These are phyloP conservation scores for Mycena vitilis DNA, from an alignment of 768 basidiomycete genomes.

Conservation along the genomic window DNA sequence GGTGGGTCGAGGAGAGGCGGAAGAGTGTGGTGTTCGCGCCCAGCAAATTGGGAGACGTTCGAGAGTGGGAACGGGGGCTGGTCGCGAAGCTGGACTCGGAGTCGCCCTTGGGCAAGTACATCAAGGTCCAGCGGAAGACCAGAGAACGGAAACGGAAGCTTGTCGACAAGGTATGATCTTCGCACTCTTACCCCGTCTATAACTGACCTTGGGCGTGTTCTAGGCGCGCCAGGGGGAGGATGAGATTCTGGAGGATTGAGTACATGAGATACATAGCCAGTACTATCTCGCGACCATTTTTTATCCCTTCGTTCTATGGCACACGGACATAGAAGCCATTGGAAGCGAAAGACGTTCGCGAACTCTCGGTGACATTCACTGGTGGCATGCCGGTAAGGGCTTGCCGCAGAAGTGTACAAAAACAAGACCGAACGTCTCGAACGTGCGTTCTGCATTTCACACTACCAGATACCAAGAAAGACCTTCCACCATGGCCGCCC, in stretches of 20 bases:
- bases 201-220: constrained; percentile 34
- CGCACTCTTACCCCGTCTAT: constrained; percentile 25
- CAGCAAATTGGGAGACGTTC: constrained; percentile 73
- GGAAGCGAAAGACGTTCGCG: background rate
- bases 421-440: constrained; percentile 1
- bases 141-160: constrained; percentile 79
- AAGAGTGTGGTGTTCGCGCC: constrained; percentile 82
- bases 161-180: constrained; percentile 73
- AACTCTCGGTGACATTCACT: constrained; percentile 11
- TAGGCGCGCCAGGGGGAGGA: constrained; percentile 79
- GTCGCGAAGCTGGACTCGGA: constrained; percentile 65
- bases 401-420: background rate
- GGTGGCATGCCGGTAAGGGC: constrained; percentile 3
- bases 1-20: constrained; percentile 81
- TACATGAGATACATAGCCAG: background rate
- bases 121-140: constrained; percentile 83
- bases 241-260: constrained; percentile 70
- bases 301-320: background rate
- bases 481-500: constrained; percentile 87
- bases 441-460: background rate
- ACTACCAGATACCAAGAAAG: constrained; percentile 81
- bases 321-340: constrained; percentile 13
- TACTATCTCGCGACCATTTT: constrained; percentile 6
- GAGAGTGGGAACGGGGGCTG: constrained; percentile 75
- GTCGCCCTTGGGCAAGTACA: constrained; percentile 80